phyloP scores from a whole-genome alignment of 805 yeast species.

The Cephaloascus albidus region DNA sequence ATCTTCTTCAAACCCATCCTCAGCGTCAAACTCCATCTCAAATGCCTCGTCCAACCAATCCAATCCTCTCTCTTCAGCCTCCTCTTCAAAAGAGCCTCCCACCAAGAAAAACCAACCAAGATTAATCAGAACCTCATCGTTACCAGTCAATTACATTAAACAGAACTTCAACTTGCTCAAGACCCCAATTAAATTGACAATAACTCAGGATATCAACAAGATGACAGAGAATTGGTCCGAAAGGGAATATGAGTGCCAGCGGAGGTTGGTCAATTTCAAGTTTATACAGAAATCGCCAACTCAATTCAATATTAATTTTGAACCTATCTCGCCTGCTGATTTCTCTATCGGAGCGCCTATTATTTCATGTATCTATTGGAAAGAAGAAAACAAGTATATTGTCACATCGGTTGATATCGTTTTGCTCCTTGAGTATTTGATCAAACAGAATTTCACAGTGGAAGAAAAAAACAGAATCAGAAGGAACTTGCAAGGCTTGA shows the following conservation, averaged over 20 bases:
- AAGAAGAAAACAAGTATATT: slow-evolving; percentile 32
- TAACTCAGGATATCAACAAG: slow-evolving; percentile 3
- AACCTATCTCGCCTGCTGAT: slow-evolving; percentile 21
- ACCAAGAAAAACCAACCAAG: not conserved
- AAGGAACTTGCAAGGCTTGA: slow-evolving; percentile 54
- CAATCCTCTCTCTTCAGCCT: not conserved
- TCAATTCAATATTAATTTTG: slow-evolving; percentile 23
- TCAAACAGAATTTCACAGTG: slow-evolving; percentile 43
- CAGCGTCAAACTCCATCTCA: not conserved
- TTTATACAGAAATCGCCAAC: slow-evolving; percentile 23
- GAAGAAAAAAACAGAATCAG: slow-evolving; percentile 67
- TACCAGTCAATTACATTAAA: not conserved
- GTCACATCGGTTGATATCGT: slow-evolving; percentile 63
- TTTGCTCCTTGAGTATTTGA: slow-evolving; percentile 43
- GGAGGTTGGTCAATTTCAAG: slow-evolving; percentile 41
- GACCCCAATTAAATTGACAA: not conserved
- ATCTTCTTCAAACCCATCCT: not conserved
- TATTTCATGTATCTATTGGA: slow-evolving; percentile 54
- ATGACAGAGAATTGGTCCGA: slow-evolving; percentile 38
- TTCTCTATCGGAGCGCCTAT: slow-evolving; percentile 33
- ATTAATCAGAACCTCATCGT: not conserved
- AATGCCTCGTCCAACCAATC: not conserved
- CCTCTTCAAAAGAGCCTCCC: not conserved
- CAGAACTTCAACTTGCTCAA: not conserved
- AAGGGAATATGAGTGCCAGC: slow-evolving; percentile 27